phyloP scores from a whole-genome alignment of 768 basidiomycete species.

The Kwoniella mangroviensis region DNA sequence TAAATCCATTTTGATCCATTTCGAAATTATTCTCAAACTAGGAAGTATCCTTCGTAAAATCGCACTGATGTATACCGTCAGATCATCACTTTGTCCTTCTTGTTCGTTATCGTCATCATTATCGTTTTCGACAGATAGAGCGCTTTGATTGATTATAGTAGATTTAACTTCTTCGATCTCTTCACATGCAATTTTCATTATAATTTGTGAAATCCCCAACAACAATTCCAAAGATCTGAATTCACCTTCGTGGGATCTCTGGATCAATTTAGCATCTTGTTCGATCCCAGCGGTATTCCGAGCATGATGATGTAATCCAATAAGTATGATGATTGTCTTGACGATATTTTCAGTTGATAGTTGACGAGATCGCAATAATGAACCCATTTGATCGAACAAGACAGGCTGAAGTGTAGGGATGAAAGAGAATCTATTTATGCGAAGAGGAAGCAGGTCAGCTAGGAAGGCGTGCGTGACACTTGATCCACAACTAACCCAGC shows the following conservation, averaged over 20 bases:
- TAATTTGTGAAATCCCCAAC: slow-evolving; percentile 67
- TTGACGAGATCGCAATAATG: slow-evolving; percentile 69
- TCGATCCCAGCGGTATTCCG: slow-evolving; percentile 55
- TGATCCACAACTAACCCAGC: slow-evolving; percentile 41
- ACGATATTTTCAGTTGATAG: slow-evolving; percentile 77
- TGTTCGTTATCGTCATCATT: slow-evolving; percentile 20
- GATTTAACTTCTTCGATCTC: slow-evolving; percentile 31
- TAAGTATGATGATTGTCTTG: slow-evolving; percentile 71
- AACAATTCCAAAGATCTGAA: slow-evolving; percentile 71
- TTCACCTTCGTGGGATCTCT: slow-evolving; percentile 62
- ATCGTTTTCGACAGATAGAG: slow-evolving; percentile 30
- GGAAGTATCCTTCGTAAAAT: slow-evolving; percentile 83
- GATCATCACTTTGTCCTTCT: background rate
- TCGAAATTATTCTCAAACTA: slow-evolving; percentile 80
- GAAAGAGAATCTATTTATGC: slow-evolving; percentile 34
- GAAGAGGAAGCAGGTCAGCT: slow-evolving; percentile 32
- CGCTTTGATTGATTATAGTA: slow-evolving; percentile 21
- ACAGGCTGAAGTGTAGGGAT: slow-evolving; percentile 24
- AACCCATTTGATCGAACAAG: slow-evolving; percentile 63
- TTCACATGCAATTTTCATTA: slow-evolving; percentile 68
- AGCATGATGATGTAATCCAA: slow-evolving; percentile 84
- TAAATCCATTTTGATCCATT: slow-evolving; percentile 82
- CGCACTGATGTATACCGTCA: slow-evolving; percentile 69
- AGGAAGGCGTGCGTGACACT: background rate
- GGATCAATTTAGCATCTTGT: slow-evolving; percentile 27